Evolutionary conservation across 2,329 filamentous ascomycete species (phyloP).

Genomic region (Dichotomopilus funicola): DNA sequence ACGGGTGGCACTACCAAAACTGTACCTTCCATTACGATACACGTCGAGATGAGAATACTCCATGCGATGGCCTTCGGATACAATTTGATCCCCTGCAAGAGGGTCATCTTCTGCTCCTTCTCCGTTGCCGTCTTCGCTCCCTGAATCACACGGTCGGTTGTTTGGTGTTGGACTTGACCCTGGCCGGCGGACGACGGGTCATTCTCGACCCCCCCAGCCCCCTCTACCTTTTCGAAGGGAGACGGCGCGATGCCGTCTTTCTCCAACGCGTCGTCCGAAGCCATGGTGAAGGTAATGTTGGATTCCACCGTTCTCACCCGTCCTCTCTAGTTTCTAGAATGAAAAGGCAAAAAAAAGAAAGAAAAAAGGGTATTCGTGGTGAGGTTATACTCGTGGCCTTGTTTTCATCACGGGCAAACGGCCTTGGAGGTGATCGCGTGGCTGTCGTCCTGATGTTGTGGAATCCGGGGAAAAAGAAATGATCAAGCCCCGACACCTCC

Average conservation of each 20-base stretch:
- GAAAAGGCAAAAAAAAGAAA: no score
- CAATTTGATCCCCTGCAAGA: slow-evolving; percentile 68
- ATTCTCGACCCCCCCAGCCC: slow-evolving; percentile 1
- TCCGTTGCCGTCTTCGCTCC: slow-evolving; percentile 46
- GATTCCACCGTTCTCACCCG: no score
- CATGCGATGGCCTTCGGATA: slow-evolving; percentile 84
- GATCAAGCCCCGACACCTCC: not conserved
- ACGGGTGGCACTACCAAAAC: no score
- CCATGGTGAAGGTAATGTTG: slow-evolving; percentile 5
- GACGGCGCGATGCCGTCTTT: not conserved
- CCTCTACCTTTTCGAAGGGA: not conserved
- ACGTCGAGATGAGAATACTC: slow-evolving; percentile 82
- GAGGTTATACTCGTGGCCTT: no score
- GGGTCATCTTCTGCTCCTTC: slow-evolving; percentile 62
- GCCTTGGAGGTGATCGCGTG: no score
- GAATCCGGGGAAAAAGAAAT: slow-evolving; percentile 3
- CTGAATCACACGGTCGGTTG: slow-evolving; percentile 35
- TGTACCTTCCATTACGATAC: slow-evolving; percentile 70
- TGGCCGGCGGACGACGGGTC: slow-evolving; percentile 14
- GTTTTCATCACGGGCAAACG: no score
- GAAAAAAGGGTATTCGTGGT: no score
- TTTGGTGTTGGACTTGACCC: slow-evolving; percentile 18
- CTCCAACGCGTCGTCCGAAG: slow-evolving; percentile 2
- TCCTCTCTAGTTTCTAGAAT: no score
- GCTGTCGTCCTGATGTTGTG: not conserved